Conservation (phyloP, 2,329 filamentous ascomycete genomes). For the Colletotrichum sp. region DNA sequence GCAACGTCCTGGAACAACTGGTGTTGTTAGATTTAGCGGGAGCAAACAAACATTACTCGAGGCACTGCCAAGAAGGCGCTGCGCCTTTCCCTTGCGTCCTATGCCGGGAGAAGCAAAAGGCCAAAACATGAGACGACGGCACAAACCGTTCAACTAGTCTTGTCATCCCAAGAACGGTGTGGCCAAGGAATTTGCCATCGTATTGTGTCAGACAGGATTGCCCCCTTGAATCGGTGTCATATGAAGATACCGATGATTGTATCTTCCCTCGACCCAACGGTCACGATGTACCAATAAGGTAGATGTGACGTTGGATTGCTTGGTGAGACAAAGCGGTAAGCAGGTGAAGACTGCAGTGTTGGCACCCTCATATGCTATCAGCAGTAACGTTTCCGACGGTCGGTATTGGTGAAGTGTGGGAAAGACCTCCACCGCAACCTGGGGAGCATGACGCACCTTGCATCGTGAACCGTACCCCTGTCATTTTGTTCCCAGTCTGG, state of each 20-base stretch:
- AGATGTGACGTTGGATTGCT: not conserved
- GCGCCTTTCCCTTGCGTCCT: not conserved
- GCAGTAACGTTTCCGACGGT: not conserved
- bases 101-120: not conserved
- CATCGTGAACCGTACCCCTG: slow-evolving; percentile 2
- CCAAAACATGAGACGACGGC: slow-evolving; percentile 5
- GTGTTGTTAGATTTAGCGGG: not conserved
- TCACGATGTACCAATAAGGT: not conserved
- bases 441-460: slow-evolving; percentile 17
- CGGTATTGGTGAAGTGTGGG: not conserved
- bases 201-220: not conserved
- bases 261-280: not conserved
- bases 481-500: not conserved
- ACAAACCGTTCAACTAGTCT: not conserved
- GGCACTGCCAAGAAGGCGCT: slow-evolving; percentile 1
- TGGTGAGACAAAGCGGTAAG: slow-evolving; percentile 6
- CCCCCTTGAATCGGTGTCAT: not conserved
- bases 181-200: not conserved
- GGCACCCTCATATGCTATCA: not conserved
- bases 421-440: not conserved
- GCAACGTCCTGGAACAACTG: not conserved
- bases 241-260: not conserved
- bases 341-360: not conserved
- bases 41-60: not conserved
- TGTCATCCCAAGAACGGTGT: slow-evolving; percentile 2